Base-by-base conservation (phyloP, 2,329 filamentous ascomycete species). In the Pestalotiopsis sp. region DNA sequence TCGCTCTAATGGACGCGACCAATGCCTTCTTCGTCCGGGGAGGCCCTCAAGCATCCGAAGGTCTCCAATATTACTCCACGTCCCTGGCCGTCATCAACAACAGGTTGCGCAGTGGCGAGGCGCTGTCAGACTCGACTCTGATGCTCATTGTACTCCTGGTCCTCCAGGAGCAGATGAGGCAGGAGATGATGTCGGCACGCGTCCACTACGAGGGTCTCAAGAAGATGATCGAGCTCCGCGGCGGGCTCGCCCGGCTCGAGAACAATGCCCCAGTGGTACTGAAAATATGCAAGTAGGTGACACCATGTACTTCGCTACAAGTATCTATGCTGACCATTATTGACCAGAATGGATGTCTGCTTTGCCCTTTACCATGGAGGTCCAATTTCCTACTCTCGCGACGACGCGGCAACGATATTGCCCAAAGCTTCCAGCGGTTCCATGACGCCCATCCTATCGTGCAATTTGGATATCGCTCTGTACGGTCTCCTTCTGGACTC, bases 231-330 rank as follows among this genome's bases (percentile, higher is more conserved):
- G 6, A 66, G 27, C 64, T 66, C 27, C 64, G 64, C 13, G 64
- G 64, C 9, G 64, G 64, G 9, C 20, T 66, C 7, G n/a, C 9
- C 13, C n/a, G 23, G 17, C 49, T 66, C 7, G 49, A 56, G 31
- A 25, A 36, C 20, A 66, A 56, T 38, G 23, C 9, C 4, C 64
- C 64, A 11, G 12, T 66, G 27, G 20, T 56, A 11, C 23, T 66
- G 25, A 66, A 66, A 20, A 38, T 66, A 31, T 66, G 49, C 64
- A 66, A 66, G 64, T 66, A 57, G 11, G 64, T 63, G 12, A 3
- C 14, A 2, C 45, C 13, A 49, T 64, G 39, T 49, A 12, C 5
- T 56, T 12, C 17, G 5, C 14, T 25, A 31, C 17, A 14, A 11
- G 23, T 38, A 25, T n/a, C 12, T 36, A 2, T 39, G 36, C 59